phyloP scores from a whole-genome alignment of 768 basidiomycete species.

The Phaffia australis region DNA sequence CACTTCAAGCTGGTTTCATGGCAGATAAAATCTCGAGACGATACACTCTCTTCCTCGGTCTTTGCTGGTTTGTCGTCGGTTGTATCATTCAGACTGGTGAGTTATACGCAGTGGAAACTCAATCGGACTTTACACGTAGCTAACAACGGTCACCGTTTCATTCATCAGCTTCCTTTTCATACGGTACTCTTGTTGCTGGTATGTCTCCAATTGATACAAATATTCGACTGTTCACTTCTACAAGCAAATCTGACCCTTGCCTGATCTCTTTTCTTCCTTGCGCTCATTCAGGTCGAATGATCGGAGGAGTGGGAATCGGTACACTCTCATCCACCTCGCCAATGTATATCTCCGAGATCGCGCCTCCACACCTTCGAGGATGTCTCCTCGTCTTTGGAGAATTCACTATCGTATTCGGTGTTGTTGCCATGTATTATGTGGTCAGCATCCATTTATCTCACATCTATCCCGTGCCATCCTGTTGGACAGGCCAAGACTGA shows the following conservation, averaged over 20 bases:
- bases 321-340: neutral
- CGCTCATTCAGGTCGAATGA: neutral
- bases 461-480: neutral
- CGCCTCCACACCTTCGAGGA: conserved; percentile 9
- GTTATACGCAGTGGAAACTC: neutral
- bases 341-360: neutral
- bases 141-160: neutral
- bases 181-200: conserved; percentile 4
- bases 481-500: neutral
- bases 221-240: too few species aligned
- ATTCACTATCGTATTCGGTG: conserved; percentile 8
- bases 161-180: neutral
- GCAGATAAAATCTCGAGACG: neutral
- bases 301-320: conserved; percentile 7
- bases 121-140: neutral
- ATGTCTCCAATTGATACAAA: too few species aligned
- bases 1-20: neutral
- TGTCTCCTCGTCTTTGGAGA: conserved; percentile 2
- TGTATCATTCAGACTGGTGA: conserved; percentile 1
- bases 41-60: neutral
- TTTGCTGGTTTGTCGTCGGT: neutral
- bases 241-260: too few species aligned
- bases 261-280: too few species aligned
- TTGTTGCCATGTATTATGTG: conserved; percentile 9
- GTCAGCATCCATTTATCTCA: too few species aligned